These are phyloP conservation scores for Moelleriella libera DNA, from an alignment of 2,329 filamentous ascomycete species.

Conservation along the genomic window DNA sequence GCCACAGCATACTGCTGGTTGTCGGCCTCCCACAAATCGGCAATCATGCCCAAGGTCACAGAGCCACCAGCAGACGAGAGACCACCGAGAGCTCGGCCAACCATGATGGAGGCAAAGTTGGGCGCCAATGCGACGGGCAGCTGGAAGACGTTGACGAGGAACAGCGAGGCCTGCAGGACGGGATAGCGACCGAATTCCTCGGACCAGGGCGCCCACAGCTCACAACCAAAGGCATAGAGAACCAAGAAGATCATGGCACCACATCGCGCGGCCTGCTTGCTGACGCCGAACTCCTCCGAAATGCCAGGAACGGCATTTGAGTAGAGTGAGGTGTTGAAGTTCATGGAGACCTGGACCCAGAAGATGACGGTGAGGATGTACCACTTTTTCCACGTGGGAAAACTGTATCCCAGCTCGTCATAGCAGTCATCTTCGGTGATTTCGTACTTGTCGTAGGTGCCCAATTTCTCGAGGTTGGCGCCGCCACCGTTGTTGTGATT, in stretches of 20 bases:
- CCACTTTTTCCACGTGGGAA: slow-evolving; percentile 52
- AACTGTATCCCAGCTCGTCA: slow-evolving; percentile 49
- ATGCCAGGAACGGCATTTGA: slow-evolving; percentile 56
- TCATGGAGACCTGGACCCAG: slow-evolving; percentile 62
- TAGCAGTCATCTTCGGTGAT: slow-evolving; percentile 48
- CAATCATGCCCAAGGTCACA: slow-evolving; percentile 62
- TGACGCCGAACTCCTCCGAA: slow-evolving; percentile 51
- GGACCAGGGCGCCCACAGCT: slow-evolving; percentile 78
- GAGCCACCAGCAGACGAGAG: slow-evolving; percentile 59
- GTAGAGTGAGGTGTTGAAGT: slow-evolving; percentile 65
- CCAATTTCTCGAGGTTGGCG: slow-evolving; percentile 18
- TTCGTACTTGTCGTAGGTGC: slow-evolving; percentile 26
- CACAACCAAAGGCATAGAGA: slow-evolving; percentile 72
- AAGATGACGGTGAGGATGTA: slow-evolving; percentile 60
- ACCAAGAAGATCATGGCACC: slow-evolving; percentile 71
- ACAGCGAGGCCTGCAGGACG: slow-evolving; percentile 57
- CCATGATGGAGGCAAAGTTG: slow-evolving; percentile 58
- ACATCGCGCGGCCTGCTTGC: slow-evolving; percentile 51
- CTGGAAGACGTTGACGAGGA: slow-evolving; percentile 67
- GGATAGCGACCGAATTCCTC: slow-evolving; percentile 71
- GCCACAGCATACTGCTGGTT: slow-evolving; percentile 63
- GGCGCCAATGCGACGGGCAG: slow-evolving; percentile 57
- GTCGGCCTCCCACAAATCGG: slow-evolving; percentile 59
- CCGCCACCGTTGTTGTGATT: slow-evolving; percentile 17
- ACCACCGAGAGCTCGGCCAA: slow-evolving; percentile 56